These are phyloP conservation scores for Aureobasidium uvarum DNA, from an alignment of 2,329 filamentous ascomycete genomes.

Conservation along the genomic window DNA sequence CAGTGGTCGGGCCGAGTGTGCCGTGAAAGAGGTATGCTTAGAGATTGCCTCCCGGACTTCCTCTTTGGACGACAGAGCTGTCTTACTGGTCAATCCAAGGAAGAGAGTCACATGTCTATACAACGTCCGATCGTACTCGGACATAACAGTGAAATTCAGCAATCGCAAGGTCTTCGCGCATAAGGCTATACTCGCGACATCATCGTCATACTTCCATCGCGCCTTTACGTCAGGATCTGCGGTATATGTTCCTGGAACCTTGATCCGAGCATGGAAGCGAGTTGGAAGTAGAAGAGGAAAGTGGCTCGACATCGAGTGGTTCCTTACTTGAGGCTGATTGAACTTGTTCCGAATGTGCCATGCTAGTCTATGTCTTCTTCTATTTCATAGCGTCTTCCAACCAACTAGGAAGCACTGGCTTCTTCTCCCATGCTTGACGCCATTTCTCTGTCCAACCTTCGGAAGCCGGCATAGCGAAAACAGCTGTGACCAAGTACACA, in stretches of 20 bases:
- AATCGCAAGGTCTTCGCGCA: background rate
- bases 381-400: background rate
- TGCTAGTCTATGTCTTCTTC: too few relatives aligned
- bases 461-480: slow-evolving; percentile 66
- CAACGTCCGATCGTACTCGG: background rate
- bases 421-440: slow-evolving; percentile 49
- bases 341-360: too few relatives aligned
- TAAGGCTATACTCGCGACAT: background rate
- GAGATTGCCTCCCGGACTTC: too few relatives aligned
- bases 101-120: background rate
- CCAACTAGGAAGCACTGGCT: slow-evolving; percentile 31
- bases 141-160: background rate
- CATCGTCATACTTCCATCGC: background rate
- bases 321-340: too few relatives aligned
- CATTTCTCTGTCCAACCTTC: slow-evolving; percentile 55
- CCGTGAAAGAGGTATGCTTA: background rate
- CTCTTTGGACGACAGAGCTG: too few relatives aligned
- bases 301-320: too few relatives aligned
- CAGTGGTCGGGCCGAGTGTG: background rate
- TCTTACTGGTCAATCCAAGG: background rate
- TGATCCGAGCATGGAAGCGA: too few relatives aligned
- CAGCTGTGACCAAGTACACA: slow-evolving; percentile 66
- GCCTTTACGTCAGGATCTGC: background rate
- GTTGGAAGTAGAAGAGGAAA: too few relatives aligned
- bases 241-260: too few relatives aligned